These are phyloP conservation scores for Chytriomyces sp. DNA, from an alignment of 192 early-diverging fungal species.

Conservation along the genomic window DNA sequence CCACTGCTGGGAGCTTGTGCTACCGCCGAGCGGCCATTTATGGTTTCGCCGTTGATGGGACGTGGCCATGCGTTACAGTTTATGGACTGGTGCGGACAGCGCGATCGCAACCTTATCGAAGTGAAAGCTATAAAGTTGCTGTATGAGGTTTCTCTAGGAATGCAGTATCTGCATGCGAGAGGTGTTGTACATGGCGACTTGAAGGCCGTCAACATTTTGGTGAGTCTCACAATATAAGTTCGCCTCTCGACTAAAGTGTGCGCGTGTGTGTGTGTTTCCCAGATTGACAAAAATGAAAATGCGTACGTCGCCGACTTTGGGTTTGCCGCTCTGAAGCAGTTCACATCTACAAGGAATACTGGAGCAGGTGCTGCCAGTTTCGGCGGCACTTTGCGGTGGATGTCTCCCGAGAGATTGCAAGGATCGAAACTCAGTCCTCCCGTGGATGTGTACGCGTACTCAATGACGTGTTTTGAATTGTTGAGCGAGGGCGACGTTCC, in stretches of 20 bases:
- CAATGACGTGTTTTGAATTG: slow-evolving; percentile 42
- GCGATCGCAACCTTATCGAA: not conserved
- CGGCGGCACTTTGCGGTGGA: slow-evolving; percentile 41
- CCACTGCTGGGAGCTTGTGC: slow-evolving; percentile 49
- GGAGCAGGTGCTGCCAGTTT: not conserved
- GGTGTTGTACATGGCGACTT: slow-evolving; percentile 28
- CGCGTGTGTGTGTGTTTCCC: too few species aligned
- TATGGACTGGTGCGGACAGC: slow-evolving; percentile 19
- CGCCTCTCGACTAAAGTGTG: not conserved
- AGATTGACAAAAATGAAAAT: slow-evolving; percentile 15
- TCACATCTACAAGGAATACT: slow-evolving; percentile 26
- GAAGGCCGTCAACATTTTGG: slow-evolving; percentile 32
- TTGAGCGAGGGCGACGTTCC: slow-evolving; percentile 33
- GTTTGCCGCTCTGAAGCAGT: slow-evolving; percentile 31
- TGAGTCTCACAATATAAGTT: slow-evolving; percentile 9
- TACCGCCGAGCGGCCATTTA: slow-evolving; percentile 45
- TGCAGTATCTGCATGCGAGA: slow-evolving; percentile 33
- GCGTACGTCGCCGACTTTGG: slow-evolving; percentile 35
- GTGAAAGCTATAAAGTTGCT: slow-evolving; percentile 16
- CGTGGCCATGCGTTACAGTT: slow-evolving; percentile 40
- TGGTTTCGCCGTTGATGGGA: slow-evolving; percentile 48
- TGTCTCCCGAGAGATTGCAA: slow-evolving; percentile 40
- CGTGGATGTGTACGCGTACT: slow-evolving; percentile 36
- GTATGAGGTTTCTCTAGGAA: slow-evolving; percentile 24
- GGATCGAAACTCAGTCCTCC: slow-evolving; percentile 16